Base-by-base conservation (phyloP, 2,329 filamentous ascomycete species). In the Didymella sp. region DNA sequence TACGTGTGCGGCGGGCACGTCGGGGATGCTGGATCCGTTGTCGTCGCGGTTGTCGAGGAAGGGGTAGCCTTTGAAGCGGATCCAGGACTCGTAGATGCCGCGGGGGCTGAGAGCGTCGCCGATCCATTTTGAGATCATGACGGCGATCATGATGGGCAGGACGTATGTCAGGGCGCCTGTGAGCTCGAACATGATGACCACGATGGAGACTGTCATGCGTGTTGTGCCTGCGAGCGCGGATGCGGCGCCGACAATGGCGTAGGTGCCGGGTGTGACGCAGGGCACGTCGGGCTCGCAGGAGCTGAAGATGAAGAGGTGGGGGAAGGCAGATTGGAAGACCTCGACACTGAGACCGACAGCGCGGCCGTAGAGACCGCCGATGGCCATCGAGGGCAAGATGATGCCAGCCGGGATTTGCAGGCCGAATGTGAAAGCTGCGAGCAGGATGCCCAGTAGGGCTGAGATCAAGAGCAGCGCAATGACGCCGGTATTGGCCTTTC, bases 181-280 rank as follows among this genome's bases (percentile, higher is more conserved):
- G 53, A 99, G 87, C 80, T 99, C 95, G 72, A 99, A 99, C 90
- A 97, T 97, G 79, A 99, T 99, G 70, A 98, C 95, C 4, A 99
- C 94, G 64, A 99, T 97, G 12, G 93, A 97, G 11, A 97, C 92
- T 0, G 95, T 99, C 88, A 99, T 96, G 65, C 94, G 87, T 17
- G 94, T 98, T 31, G 96, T 92, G 44, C 95, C 95, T 6, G 91
- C 91, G 1, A 99, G 86, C n/a, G 94, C 92, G 4, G 95, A 93
- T 0, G 95, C 94, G 0, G 95, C 95, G 30, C 95, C 95, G 60
- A 99, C 90, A 68, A 99, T 96, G 61, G 95, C 95, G 73, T 99
- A 99, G 1, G 94, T 96, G 13, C 94, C 95, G 0, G 95, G 94
- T 0, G 91, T 97, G 47, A 99, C 87, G 77, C 95, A 99, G 7